Evolutionary conservation across 225 moss, liverwort and hornwort species (phyloP).

Genomic region (Bryoerythrophyllum caledonicum): DNA sequence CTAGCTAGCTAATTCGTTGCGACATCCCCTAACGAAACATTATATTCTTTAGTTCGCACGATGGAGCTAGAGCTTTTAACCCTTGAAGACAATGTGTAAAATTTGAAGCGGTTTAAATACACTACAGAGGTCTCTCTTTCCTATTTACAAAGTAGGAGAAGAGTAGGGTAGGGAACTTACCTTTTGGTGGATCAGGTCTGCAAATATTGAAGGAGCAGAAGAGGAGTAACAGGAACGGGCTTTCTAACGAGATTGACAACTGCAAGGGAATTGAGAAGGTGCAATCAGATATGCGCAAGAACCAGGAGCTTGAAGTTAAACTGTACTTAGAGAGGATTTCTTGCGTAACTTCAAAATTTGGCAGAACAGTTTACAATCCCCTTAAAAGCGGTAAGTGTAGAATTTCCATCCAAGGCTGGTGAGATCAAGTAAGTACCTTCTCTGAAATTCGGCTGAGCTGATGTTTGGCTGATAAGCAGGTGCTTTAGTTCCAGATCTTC

Average conservation of each 20-base stretch:
- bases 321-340: constrained; percentile 29
- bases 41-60: too few species aligned
- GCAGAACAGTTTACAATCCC: neutral
- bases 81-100: too few species aligned
- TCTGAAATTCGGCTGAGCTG: neutral
- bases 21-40: too few species aligned
- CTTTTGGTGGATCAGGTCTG: constrained; percentile 21
- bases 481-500: too few species aligned
- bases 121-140: too few species aligned
- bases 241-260: neutral
- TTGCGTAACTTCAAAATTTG: neutral
- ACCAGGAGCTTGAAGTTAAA: constrained; percentile 26
- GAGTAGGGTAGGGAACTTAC: too few species aligned
- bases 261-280: constrained; percentile 19
- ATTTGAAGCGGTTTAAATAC: too few species aligned
- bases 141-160: too few species aligned
- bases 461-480: constrained; percentile 12
- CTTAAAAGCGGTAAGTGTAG: constrained; percentile 15
- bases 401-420: neutral
- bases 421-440: too few species aligned
- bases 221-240: neutral
- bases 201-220: constrained; percentile 24
- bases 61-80: too few species aligned
- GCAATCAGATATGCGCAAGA: constrained; percentile 22
- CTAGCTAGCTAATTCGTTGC: too few species aligned